Evolutionary conservation across 768 basidiomycete genomes (phyloP).

Genomic region (Cubamyces sp.): DNA sequence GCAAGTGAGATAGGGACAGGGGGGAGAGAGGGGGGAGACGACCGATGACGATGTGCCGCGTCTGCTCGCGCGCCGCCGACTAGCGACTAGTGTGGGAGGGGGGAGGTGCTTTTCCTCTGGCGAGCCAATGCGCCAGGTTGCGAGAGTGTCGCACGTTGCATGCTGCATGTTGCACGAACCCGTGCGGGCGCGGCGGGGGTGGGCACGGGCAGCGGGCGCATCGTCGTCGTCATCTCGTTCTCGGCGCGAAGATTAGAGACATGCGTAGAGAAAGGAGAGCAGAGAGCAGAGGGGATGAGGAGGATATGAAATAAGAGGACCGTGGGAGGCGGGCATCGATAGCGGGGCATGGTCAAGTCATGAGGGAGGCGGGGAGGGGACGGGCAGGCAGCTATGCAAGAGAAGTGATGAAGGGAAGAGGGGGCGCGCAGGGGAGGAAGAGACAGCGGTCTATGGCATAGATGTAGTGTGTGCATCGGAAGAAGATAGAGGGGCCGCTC

Average conservation of each 20-base stretch:
- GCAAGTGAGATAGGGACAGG: too few relatives aligned
- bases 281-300: neutral
- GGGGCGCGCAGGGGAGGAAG: neutral
- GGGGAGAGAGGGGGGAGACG: slow-evolving; percentile 4
- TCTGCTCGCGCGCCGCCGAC: slow-evolving; percentile 12
- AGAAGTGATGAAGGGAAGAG: neutral
- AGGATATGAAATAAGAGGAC: neutral
- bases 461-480: neutral
- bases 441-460: slow-evolving; percentile 9
- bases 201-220: slow-evolving; percentile 17
- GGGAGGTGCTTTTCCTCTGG: slow-evolving; percentile 10
- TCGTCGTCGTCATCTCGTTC: slow-evolving; percentile 8
- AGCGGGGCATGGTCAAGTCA: too few relatives aligned
- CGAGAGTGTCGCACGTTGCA: too few relatives aligned
- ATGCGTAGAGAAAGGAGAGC: neutral
- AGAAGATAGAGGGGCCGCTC: neutral
- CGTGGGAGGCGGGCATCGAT: neutral
- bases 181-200: too few relatives aligned
- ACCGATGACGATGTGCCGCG: slow-evolving; percentile 18
- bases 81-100: neutral
- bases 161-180: too few relatives aligned
- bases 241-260: neutral
- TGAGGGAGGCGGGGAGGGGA: too few relatives aligned
- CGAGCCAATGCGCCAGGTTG: too few relatives aligned
- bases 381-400: neutral